phyloP scores from a whole-genome alignment of 108 stramenopile genomes.

The Cafeteria roenbergensis region DNA sequence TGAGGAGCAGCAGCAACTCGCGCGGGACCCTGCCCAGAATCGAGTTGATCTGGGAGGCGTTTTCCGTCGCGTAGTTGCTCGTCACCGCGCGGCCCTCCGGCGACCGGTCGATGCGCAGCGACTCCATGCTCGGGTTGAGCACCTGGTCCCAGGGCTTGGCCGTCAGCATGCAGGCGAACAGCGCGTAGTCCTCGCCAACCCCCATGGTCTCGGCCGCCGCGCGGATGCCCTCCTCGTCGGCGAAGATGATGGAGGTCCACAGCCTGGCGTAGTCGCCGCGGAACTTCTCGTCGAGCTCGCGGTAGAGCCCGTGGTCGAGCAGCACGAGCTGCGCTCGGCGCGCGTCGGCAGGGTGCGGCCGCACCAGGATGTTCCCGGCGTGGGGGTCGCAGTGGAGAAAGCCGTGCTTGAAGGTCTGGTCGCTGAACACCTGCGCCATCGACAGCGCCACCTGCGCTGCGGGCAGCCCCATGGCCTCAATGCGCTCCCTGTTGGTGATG shows the following conservation, averaged over 20 bases:
- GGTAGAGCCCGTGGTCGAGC: conserved; percentile 40
- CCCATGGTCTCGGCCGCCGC: conserved; percentile 10
- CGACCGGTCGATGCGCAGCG: conserved; percentile 8
- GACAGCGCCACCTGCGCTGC: conserved; percentile 22
- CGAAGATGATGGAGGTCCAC: conserved; percentile 34
- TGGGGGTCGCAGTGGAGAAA: conserved; percentile 41
- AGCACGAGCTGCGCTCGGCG: conserved; percentile 30
- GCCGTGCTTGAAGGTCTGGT: conserved; percentile 22
- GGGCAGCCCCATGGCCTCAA: conserved; percentile 24
- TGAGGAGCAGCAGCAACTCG: conserved; percentile 39
- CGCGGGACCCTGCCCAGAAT: conserved; percentile 33
- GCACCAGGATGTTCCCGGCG: conserved; percentile 33
- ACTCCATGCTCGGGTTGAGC: conserved; percentile 22
- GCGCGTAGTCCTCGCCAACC: conserved; percentile 13
- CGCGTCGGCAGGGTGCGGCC: neutral
- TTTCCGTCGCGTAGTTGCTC: conserved; percentile 31
- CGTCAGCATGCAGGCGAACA: conserved; percentile 27
- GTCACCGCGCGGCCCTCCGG: conserved; percentile 20
- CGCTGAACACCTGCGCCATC: conserved; percentile 21
- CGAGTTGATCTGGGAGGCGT: conserved; percentile 26
- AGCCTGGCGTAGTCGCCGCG: conserved; percentile 29
- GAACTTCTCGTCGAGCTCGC: conserved; percentile 29
- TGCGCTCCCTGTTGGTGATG: conserved; percentile 20
- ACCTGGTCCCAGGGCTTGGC: conserved; percentile 12
- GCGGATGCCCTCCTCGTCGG: conserved; percentile 23